Evolutionary conservation across 148 eudicot species (phyloP), one percentile per base, ranked within the genome.

Genomic region (Silene conica): DNA sequence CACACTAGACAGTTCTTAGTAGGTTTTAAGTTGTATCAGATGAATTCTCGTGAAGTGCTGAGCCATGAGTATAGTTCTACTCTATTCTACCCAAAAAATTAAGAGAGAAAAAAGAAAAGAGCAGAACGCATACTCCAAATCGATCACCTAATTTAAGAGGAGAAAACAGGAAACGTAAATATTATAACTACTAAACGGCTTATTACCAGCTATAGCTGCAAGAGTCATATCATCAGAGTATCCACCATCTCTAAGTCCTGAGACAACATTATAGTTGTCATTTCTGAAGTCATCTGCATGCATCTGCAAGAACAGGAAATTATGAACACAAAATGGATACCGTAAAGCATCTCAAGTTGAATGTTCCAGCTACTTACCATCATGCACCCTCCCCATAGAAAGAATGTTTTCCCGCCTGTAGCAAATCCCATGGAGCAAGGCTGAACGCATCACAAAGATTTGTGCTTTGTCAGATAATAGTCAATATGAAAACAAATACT

Each of bases 361-460:
- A 69, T 45, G 56, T 70, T 73, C 43, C 67, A 50, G 77, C 66
- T 61, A 80, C 90, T 87, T 83, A 86, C 98, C 98, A 94, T 94
- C 98, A 94, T 94, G 89, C 97, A 94, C 56, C 98, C 97, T 83
- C 98, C 98, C 98, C 98, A 94, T 74, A 94, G 73, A 81, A 94
- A 94, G 85, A 91, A 94, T 74, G 98, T 94, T 78, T 74, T 86
- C 48, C 98, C 98, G 63, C 98, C 98, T 76, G 98, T 94, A 59
- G 98, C 98, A 81, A 94, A 94, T 66, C 98, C 98, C 98, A 94
- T 94, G 3, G 98, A 94, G 83, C 98, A 94, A 77, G 98, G 97
- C 98, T 94, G 86, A 77, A 70, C 80, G 48, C 62, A 72, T 20
- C 62, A 71, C 46, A 74, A 67, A 61, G 11, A 50, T 46, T 34